Evolutionary conservation across 1,284 basidiomycete genomes (phyloP).

Genomic region (Thelephora terrestris): DNA sequence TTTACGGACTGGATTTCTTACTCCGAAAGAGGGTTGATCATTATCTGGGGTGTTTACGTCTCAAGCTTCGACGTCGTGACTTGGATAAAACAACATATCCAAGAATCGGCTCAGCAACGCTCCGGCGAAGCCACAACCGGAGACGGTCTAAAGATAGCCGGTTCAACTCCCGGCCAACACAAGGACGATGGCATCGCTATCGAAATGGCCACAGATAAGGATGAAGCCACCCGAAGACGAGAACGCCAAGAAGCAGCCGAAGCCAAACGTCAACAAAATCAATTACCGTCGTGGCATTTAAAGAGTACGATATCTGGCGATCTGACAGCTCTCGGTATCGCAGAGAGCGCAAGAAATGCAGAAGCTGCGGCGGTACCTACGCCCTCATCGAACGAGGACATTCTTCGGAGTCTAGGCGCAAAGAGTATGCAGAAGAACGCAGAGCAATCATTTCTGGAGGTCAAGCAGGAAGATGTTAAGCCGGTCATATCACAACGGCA

Average conservation of each 20-base stretch:
- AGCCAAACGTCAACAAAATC: constrained; percentile 80
- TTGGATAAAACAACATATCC: constrained; percentile 65
- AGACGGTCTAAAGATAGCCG: constrained; percentile 60
- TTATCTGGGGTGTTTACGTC: constrained; percentile 1
- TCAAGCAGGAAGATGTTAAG: constrained; percentile 43
- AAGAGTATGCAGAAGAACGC: constrained; percentile 27
- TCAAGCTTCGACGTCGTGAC: constrained; percentile 72
- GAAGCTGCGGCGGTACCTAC: constrained; percentile 19
- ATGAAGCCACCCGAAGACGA: constrained; percentile 55
- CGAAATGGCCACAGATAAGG: constrained; percentile 74
- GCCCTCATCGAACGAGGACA: constrained; percentile 52
- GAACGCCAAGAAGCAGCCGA: constrained; percentile 65
- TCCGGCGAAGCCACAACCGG: constrained; percentile 34
- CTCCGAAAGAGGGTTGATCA: neutral
- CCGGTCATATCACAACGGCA: constrained; percentile 34
- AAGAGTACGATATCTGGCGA: constrained; percentile 92
- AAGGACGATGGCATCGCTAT: constrained; percentile 71
- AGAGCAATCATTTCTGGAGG: constrained; percentile 21
- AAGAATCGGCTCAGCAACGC: constrained; percentile 49
- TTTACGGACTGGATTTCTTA: constrained; percentile 10
- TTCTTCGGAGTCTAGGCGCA: constrained; percentile 49
- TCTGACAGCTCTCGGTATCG: constrained; percentile 76
- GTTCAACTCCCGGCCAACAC: constrained; percentile 46
- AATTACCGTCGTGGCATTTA: constrained; percentile 87
- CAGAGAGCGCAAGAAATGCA: constrained; percentile 45